Conservation (phyloP, 78 protist genomes). For the Guillardia theta region DNA sequence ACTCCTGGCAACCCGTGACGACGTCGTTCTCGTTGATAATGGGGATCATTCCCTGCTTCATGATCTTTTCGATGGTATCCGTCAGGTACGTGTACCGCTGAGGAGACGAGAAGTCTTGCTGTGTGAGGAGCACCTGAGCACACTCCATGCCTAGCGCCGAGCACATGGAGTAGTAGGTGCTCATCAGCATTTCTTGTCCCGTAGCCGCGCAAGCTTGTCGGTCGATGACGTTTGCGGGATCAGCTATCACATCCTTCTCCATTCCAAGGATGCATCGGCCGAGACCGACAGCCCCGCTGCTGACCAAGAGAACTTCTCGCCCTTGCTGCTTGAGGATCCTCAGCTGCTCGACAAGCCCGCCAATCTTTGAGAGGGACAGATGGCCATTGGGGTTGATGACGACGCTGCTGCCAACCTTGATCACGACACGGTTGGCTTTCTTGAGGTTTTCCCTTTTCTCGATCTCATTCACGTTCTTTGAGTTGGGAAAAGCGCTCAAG, state of each 20-base stretch:
- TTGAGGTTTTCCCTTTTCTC: not conserved
- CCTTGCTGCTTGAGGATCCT: not conserved
- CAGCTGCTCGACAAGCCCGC: not conserved
- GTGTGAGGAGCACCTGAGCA: not conserved
- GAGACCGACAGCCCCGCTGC: not conserved
- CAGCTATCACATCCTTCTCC: not conserved
- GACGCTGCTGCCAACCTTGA: not conserved
- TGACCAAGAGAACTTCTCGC: not conserved
- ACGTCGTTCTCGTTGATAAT: conserved; percentile 34
- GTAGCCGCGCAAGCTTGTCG: not conserved
- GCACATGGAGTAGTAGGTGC: not conserved
- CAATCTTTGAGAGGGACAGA: not conserved
- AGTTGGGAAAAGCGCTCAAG: no score
- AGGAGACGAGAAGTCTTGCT: not conserved
- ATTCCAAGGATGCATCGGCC: not conserved
- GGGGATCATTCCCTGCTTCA: not conserved
- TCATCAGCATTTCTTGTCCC: not conserved
- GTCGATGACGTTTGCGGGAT: not conserved
- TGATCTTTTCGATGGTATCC: not conserved
- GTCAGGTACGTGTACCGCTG: not conserved
- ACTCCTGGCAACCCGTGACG: conserved; percentile 17
- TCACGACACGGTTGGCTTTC: not conserved
- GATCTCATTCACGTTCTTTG: no score
- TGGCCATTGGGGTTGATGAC: not conserved
- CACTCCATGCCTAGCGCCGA: not conserved